phyloP scores from a whole-genome alignment of 371 early-diverging fungal species.

The Rhizopus microsporus region DNA sequence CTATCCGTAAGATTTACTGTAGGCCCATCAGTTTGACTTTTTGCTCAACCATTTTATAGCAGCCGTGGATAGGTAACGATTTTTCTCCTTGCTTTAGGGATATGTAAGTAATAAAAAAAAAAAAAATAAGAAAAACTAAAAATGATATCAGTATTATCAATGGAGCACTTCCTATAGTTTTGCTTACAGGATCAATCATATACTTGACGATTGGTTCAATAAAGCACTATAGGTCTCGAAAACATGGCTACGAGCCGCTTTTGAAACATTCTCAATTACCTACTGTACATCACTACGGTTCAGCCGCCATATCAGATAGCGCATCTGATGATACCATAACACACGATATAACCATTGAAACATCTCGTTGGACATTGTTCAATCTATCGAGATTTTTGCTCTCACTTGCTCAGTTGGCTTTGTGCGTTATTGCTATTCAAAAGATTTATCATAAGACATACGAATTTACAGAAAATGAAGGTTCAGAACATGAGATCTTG shows the following conservation, averaged over 20 bases:
- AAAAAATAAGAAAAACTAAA: background rate
- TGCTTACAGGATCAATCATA: background rate
- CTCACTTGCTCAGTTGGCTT: slow-evolving; percentile 12
- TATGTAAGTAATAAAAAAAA: slow-evolving; percentile 9
- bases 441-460: background rate
- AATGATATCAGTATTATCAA: background rate
- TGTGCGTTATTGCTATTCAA: background rate
- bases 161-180: background rate
- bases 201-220: background rate
- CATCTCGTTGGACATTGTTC: slow-evolving; percentile 15
- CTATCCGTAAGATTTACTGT: slow-evolving; percentile 9
- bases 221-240: slow-evolving; percentile 8
- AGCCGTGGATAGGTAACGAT: slow-evolving; percentile 18
- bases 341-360: slow-evolving; percentile 6
- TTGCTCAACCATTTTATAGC: slow-evolving; percentile 1
- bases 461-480: slow-evolving; percentile 3
- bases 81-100: slow-evolving; percentile 26
- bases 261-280: slow-evolving; percentile 7
- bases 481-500: slow-evolving; percentile 1
- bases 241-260: slow-evolving; percentile 4
- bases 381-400: slow-evolving; percentile 8
- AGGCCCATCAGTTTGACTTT: too few species aligned
- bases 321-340: slow-evolving; percentile 10
- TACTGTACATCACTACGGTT: slow-evolving; percentile 2
- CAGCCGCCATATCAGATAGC: background rate